A percentile compares a stretch with the other conserved stretches of the same genome.
These are phyloP conservation scores for Paxillus ammoniavirescens DNA, from an alignment of 768 basidiomycete genomes.

Conservation along the genomic window DNA sequence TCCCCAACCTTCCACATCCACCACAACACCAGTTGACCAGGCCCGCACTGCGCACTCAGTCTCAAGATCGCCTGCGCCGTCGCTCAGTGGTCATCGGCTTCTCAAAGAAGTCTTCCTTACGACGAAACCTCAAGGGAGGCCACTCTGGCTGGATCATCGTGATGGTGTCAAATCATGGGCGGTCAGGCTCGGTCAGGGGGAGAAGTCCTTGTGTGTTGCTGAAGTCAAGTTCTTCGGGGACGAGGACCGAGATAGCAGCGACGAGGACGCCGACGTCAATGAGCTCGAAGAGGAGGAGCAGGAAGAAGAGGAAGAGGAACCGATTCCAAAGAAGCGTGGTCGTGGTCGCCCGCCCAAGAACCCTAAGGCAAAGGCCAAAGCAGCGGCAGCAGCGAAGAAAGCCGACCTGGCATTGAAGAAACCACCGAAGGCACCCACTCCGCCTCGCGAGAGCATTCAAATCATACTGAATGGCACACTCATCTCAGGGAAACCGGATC, in stretches of 20 bases:
- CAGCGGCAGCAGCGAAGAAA: conserved; percentile 32
- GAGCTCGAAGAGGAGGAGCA: conserved; percentile 48
- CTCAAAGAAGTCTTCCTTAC: conserved; percentile 53
- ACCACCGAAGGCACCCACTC: conserved; percentile 39
- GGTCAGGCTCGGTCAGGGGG: conserved; percentile 55
- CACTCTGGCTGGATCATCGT: conserved; percentile 55
- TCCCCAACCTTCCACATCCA: conserved; percentile 16
- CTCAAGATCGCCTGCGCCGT: conserved; percentile 31
- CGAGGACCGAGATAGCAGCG: conserved; percentile 60
- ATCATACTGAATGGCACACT: conserved; percentile 61
- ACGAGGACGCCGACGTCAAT: conserved; percentile 46
- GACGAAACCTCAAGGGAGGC: conserved; percentile 59
- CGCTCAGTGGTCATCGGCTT: conserved; percentile 38
- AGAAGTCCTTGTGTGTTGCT: conserved; percentile 53
- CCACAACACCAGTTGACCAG: conserved; percentile 9
- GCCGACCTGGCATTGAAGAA: conserved; percentile 40
- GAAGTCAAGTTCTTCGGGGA: conserved; percentile 54
- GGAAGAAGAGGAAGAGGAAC: conserved; percentile 40
- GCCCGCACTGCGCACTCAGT: conserved; percentile 28
- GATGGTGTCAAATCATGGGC: conserved; percentile 79
- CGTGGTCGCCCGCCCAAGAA: conserved; percentile 35
- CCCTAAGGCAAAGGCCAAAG: conserved; percentile 32
- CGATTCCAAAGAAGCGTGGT: conserved; percentile 41
- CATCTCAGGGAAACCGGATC: conserved; percentile 44
- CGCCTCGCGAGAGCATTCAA: conserved; percentile 48